Base-by-base conservation (phyloP, 2,329 filamentous ascomycete genomes). In the Phialemoniopsis sp. region DNA sequence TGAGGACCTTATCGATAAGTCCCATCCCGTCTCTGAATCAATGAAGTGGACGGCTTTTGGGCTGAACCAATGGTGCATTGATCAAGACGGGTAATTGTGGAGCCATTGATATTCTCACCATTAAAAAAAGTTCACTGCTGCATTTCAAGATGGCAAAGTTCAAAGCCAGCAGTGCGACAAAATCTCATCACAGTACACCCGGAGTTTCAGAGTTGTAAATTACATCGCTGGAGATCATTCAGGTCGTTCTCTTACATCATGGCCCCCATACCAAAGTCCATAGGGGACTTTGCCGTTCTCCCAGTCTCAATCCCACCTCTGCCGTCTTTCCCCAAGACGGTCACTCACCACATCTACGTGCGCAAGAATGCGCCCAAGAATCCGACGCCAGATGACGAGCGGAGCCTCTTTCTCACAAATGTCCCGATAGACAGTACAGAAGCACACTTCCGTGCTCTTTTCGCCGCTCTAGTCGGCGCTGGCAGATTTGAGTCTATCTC, bases 401-500 rank as follows among this genome's bases (percentile, higher is more conserved):
- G 90, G 51, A 89, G 87, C 45, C 73, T 98, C 14, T 98, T 95
- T 63, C 59, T 95, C n/a, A 86, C 90, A 47, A 97, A 98, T 54
- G 67, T 94, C 1, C 93, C 93, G 7, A 72, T 85, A 46, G 90
- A 96, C 57, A 83, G 88, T 43, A 94, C 88, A 5, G 82, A 88
- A 41, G 61, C 71, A 2, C 87, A 90, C 52, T 73, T 97, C 32
- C 82, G 88, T 33, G 72, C 81, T 32, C 67, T 97, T 0, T 94
- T 97, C 50, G 67, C 78, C 1, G 70, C 75, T 1, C 76, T 94
- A 13, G 73, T 96, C 0, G 85, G 87, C 8, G 81, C 85, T 1
- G 87, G 86, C 3, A 76, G 85, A 34, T 85, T 97, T 35, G 88
- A 95, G 60, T 72, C 68, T 38, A 84, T 94, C 5, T 68, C 75